phyloP scores from a whole-genome alignment of 2,329 filamentous ascomycete genomes.

The Penicillium glabrum region DNA sequence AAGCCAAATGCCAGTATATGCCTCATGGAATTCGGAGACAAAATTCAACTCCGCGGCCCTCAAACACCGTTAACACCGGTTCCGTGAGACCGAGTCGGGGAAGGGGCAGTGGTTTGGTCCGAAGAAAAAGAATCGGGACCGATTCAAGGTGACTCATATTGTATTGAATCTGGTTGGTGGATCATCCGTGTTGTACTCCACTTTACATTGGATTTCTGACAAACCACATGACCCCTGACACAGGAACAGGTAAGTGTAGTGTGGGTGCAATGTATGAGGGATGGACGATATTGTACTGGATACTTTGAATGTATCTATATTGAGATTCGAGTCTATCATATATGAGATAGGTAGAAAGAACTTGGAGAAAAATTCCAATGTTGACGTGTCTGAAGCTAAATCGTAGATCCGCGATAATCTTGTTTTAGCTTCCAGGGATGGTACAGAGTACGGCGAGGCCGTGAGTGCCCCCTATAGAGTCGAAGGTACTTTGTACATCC shows the following conservation, averaged over 20 bases:
- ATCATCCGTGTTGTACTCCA: neutral
- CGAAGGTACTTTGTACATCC: slow-evolving; percentile 11
- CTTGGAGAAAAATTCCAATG: neutral
- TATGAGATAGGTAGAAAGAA: neutral
- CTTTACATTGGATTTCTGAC: neutral
- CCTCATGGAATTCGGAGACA: neutral
- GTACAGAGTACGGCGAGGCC: neutral
- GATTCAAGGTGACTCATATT: slow-evolving; percentile 18
- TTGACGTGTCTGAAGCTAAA: neutral
- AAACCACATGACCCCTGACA: slow-evolving; percentile 1
- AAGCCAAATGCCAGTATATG: neutral
- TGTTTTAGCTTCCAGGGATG: neutral
- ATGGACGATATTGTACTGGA: neutral
- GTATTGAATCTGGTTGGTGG: slow-evolving; percentile 9
- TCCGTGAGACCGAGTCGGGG: slow-evolving; percentile 17
- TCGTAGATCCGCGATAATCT: neutral
- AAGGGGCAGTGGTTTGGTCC: slow-evolving; percentile 12
- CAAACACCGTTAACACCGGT: slow-evolving; percentile 16
- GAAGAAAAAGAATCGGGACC: slow-evolving; percentile 27
- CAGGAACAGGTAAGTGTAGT: neutral
- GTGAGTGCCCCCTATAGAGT: neutral
- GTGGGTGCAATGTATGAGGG: neutral
- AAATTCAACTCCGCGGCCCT: neutral
- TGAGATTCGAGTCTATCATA: no score
- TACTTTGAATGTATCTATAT: neutral